Evolutionary conservation across 805 yeast species (phyloP).

Genomic region (Wickerhamomyces bovis): DNA sequence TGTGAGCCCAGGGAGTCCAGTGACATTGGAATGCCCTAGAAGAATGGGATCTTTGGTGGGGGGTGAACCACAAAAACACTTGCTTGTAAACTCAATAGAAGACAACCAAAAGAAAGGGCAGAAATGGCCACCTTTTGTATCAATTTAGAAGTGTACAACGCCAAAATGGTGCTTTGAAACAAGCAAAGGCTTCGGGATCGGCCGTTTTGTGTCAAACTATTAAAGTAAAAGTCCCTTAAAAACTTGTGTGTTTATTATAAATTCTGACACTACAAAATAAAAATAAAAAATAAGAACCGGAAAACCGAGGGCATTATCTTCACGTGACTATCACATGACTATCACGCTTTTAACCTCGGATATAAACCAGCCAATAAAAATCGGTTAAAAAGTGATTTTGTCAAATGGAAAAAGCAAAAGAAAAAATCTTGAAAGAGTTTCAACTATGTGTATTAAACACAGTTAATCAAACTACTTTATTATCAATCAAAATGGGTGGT

Average conservation of each 20-base stretch:
- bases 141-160: not conserved
- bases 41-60: not conserved
- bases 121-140: not conserved
- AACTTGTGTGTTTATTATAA: not conserved
- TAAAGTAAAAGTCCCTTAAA: not conserved
- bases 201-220: not conserved
- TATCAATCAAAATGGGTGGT: constrained; percentile 42
- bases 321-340: constrained; percentile 1
- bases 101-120: not conserved
- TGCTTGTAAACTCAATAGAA: not conserved
- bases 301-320: not conserved
- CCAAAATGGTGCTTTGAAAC: not conserved
- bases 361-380: constrained; percentile 10
- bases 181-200: not conserved
- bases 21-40: not conserved
- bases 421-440: not conserved
- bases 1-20: not conserved
- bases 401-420: constrained; percentile 6
- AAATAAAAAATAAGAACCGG: too few species aligned
- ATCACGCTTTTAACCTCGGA: constrained; percentile 2
- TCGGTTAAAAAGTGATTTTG: constrained; percentile 7
- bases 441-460: not conserved
- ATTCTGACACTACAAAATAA: too few species aligned
- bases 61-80: not conserved
- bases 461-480: constrained; percentile 1